Evolutionary conservation across 495 filamentous ascomycete species (phyloP).

Genomic region (Neurospora sp.): DNA sequence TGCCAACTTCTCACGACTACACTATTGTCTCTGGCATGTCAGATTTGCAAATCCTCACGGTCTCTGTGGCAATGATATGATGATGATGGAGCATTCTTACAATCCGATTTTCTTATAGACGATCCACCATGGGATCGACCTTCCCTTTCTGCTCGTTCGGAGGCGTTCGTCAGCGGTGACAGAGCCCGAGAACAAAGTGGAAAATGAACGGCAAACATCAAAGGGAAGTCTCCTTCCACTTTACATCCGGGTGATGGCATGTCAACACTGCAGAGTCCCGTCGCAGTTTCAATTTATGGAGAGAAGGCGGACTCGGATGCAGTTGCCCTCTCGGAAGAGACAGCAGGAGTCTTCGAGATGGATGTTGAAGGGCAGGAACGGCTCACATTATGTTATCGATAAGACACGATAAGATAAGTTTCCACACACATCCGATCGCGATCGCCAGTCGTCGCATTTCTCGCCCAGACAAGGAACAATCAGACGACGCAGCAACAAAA

Average conservation of each 20-base stretch:
- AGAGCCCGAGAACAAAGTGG: too few relatives aligned
- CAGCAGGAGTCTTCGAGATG: background rate
- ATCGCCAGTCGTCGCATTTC: background rate
- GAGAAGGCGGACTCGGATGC: background rate
- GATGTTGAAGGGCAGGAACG: background rate
- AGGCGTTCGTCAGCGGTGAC: background rate
- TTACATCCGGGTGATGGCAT: background rate
- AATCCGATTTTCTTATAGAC: too few relatives aligned
- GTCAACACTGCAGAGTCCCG: background rate
- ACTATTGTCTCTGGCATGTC: background rate
- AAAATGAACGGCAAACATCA: too few relatives aligned
- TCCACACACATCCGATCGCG: too few relatives aligned
- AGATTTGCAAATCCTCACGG: background rate
- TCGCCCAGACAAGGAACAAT: background rate
- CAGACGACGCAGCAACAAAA: background rate
- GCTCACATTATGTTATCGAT: background rate
- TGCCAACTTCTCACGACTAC: background rate
- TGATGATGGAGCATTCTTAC: background rate
- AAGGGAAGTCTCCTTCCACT: background rate
- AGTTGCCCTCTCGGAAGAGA: background rate
- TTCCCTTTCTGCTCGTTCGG: background rate
- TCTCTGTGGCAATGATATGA: background rate
- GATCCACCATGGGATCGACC: background rate
- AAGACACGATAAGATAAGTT: background rate
- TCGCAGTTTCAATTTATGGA: background rate